A percentile compares a stretch with the other conserved stretches of the same genome.
Evolutionary conservation across 75 land plant species (phyloP).

Genomic region (Selaginella moellendorffii): DNA sequence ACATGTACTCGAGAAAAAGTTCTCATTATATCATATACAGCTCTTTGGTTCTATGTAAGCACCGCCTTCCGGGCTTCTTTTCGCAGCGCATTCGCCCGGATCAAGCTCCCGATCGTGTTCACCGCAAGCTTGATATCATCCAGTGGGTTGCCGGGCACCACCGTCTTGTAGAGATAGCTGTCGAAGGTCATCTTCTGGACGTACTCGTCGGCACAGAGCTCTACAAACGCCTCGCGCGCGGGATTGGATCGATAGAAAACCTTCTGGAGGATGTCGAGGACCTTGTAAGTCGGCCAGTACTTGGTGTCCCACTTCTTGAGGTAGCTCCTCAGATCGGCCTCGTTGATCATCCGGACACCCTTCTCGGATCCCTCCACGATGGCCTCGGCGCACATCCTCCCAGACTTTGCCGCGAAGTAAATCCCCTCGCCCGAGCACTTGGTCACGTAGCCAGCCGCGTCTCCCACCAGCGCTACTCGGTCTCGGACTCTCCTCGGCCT

Average conservation of each 20-base stretch:
- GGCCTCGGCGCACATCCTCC: constrained; percentile 88
- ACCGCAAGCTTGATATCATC: constrained; percentile 85
- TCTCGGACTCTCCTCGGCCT: constrained; percentile 53
- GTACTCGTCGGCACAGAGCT: constrained; percentile 95
- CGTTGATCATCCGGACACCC: constrained; percentile 54
- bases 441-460: constrained; percentile 38
- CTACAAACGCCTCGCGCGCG: constrained; percentile 90
- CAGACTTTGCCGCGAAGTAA: constrained; percentile 91
- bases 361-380: constrained; percentile 71
- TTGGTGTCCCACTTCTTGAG: constrained; percentile 73
- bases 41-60: too few species aligned
- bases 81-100: constrained; percentile 69
- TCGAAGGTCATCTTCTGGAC: constrained; percentile 99
- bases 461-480: constrained; percentile 79
- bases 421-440: constrained; percentile 32
- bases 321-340: constrained; percentile 52
- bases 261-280: constrained; percentile 84
- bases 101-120: constrained; percentile 82
- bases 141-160: constrained; percentile 86
- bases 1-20: too few species aligned
- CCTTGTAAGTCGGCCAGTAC: constrained; percentile 97
- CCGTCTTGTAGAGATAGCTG: constrained; percentile 87
- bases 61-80: constrained; percentile 77
- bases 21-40: too few species aligned
- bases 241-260: constrained; percentile 90